Evolutionary conservation across 2,329 filamentous ascomycete genomes (phyloP), one percentile per base, ranked within the genome.

Genomic region (Rhexocercosporidium sp.): DNA sequence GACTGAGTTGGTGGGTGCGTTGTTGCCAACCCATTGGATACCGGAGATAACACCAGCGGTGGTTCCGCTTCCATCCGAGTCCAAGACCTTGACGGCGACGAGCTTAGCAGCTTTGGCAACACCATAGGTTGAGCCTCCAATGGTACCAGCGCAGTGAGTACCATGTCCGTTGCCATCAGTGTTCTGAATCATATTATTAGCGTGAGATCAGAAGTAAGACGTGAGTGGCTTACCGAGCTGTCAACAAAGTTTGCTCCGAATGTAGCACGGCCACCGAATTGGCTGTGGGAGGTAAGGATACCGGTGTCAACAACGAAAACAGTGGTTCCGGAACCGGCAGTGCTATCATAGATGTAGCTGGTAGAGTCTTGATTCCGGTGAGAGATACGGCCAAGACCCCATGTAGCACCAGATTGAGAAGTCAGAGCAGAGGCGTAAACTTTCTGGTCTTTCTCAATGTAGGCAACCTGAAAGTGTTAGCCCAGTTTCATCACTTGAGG

Each of bases 101-200:
- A 82, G 67, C n/a, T 66, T 77, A 27, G 77, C 77, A 18, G 73
- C 70, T 70, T 81, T 82, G 46, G 79, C 77, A 3, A 82, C 78
- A 65, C 81, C 81, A 66, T 81, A 82, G 2, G 77, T 80, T 20
- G 66, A 71, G 7, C 78, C 76, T n/a, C 70, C 80, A 37, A 79
- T 77, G 0, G 80, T 82, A 18, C 79, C 81, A 27, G 79, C 76
- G 46, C 78, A 77, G 70, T 82, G 81, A 27, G 81, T 82, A 39
- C 81, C 81, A 41, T 82, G 81, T 18, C 81, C 75, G 60, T 79
- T 77, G 14, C 73, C 75, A 64, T 82, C 80, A 39, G 75, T 77
- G 66, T 78, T 75, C 75, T 70, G 14, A 77, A 73, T 3, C 70
- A 12, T 77, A 73, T 2, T 62, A 59, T 72, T 47, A 69, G 64